Base-by-base conservation (phyloP, 2,329 filamentous ascomycete species). In the Ophiostoma fasciatum region DNA sequence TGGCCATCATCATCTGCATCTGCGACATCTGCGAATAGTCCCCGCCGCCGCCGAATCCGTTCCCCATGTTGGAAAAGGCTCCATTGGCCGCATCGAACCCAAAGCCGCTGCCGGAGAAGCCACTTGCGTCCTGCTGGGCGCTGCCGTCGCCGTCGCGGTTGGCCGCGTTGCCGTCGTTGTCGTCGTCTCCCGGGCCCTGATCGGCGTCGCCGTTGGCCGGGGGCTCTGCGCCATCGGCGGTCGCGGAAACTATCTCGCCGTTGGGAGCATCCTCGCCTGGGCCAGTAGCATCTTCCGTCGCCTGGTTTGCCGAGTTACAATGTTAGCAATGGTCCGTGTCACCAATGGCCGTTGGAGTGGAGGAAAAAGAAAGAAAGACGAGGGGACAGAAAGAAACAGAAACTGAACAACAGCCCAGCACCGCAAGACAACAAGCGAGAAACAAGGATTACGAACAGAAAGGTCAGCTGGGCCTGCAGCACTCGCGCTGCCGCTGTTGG, bases 1-100 rank as follows among this genome's bases (percentile, higher is more conserved):
- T 71, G 57, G 74, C 64, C 74, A 81, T 78, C 77, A 82, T 72
- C 74, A 74, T 73, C 56, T 82, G 78, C 74, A 87, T 82, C 64
- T 80, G 74, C 51, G 74, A 79, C 57, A 82, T 76, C 48, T 79
- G n/a, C n/a, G n/a, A n/a, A n/a, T n/a, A n/a, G n/a, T n/a, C n/a
- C n/a, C n/a, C n/a, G n/a, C n/a, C 75, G 39, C 68, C 70, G 43
- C 67, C 66, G 9, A 37, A 31, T n/a, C 21, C 34, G 30, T 31
- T 40, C 28, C 15, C 28, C 66, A 77, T 73, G 45, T 64, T 66
- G 19, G 66, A 53, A 45, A 76, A 75, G 43, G 58, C 59, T 41
- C 63, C 62, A 45, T 61, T 64, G 19, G 53, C 47, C n/a, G n/a
- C n/a, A n/a, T n/a, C n/a, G n/a, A n/a, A n/a, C n/a, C n/a, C n/a